Conservation (phyloP, 2,329 filamentous ascomycete genomes). For the Achaetomium macrosporum region DNA sequence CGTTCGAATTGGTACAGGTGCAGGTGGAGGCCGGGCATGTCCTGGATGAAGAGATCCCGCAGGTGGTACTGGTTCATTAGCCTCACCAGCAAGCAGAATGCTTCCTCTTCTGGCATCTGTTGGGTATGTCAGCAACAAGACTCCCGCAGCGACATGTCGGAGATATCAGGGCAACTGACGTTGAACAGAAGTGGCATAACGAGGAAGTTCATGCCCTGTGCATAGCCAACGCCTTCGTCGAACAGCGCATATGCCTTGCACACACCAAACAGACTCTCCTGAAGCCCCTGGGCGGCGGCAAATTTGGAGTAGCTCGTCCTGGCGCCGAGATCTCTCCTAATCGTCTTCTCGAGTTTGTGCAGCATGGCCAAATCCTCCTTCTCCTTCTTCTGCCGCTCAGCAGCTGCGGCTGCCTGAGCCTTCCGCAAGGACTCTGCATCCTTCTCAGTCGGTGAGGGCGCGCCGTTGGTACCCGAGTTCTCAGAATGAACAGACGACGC, state of each 20-base stretch:
- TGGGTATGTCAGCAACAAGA: conserved; percentile 3
- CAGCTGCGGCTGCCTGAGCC: conserved; percentile 55
- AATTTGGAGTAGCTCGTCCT: conserved; percentile 97
- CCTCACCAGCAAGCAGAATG: conserved; percentile 86
- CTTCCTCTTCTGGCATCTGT: conserved; percentile 93
- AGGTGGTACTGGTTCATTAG: conserved; percentile 96
- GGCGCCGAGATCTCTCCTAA: conserved; percentile 83
- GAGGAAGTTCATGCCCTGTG: conserved; percentile 98
- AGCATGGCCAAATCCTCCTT: conserved; percentile 71
- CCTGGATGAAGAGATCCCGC: conserved; percentile 85
- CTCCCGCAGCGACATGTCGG: background rate
- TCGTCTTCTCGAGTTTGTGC: conserved; percentile 82
- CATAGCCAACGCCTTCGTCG: conserved; percentile 91
- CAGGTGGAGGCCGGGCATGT: conserved; percentile 94
- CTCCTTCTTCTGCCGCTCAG: conserved; percentile 68
- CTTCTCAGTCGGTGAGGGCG: conserved; percentile 54
- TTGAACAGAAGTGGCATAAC: conserved; percentile 96
- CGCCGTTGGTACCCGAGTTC: conserved; percentile 56
- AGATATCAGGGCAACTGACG: conserved; percentile 40
- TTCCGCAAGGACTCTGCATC: conserved; percentile 59
- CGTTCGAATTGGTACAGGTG: conserved; percentile 94
- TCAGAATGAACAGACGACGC: conserved; percentile 81
- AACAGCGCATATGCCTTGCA: conserved; percentile 97
- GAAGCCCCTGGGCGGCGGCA: conserved; percentile 80
- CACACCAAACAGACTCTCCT: conserved; percentile 89